Base-by-base conservation (phyloP, 2,329 filamentous ascomycete genomes). In the Albifimbria verrucaria region DNA sequence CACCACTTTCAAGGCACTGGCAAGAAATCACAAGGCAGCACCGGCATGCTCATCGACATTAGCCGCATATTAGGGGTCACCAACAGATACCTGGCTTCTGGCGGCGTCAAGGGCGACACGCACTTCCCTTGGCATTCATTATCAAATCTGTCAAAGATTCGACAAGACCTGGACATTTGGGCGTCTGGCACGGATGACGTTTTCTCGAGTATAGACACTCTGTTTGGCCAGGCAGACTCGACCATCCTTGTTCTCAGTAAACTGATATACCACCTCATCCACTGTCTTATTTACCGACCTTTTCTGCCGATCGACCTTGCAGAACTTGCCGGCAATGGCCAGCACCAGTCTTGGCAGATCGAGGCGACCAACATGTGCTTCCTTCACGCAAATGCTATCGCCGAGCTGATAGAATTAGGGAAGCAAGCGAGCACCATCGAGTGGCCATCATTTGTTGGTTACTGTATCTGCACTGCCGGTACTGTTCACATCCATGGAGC, bases 261-360 rank as follows among this genome's bases (percentile, higher is more conserved):
- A 69, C 79, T 94, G 42, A 85, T 95, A 25, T 95, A 94, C 62
- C 91, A 96, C 65, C 78, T 94, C 15, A 87, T 94, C 44, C 89
- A 95, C 70, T 95, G 90, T 64, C 77, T 96, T 48, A 87, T 95
- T 43, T 96, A 95, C 65, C 83, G 91, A 17, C 90, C 90, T 0
- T 96, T 96, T 68, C 76, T 96, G 6, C 91, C 91, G 0, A 88
- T 96, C 56, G 89, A 95, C 67, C 77, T 95, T 3, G 83, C 87
- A 22, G 91, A 95, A 67, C 80, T 96, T 7, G 83, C 89, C 12
- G 88, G 89, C 15, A 87, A 83, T 1, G 89, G 89, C 1, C 90
- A 95, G 63, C 89, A 95, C 60, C 90, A 95, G 66, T 92, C 89
- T 24, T 96, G 91, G 91, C 91, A 95, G 66, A 93, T 95, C 47